Conservation (phyloP, 257 asterid genomes). For the Asclepias syriaca region DNA sequence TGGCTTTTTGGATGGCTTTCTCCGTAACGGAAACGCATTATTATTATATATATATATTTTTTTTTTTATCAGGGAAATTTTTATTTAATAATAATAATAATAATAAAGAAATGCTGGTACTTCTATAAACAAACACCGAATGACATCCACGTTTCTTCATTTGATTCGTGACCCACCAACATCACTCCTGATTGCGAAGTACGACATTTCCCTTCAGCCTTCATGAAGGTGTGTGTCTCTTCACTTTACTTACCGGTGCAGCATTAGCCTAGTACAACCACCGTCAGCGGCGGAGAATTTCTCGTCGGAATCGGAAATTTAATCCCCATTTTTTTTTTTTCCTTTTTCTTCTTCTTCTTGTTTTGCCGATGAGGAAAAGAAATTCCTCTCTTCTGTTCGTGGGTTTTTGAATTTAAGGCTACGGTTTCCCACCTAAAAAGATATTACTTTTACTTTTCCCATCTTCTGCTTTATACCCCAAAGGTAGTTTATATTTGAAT, state of each 20-base stretch:
- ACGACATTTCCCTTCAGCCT: not conserved
- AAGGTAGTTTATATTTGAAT: not conserved
- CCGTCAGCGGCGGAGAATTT: not conserved
- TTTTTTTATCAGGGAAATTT: too few relatives aligned
- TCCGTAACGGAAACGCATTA: not conserved
- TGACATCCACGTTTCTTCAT: not conserved
- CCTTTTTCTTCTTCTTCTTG: not conserved
- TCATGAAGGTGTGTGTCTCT: not conserved
- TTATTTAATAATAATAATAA: not conserved
- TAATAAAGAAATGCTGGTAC: not conserved
- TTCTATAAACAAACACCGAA: not conserved
- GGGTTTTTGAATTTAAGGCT: not conserved
- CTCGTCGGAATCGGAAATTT: not conserved
- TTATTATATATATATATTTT: not conserved
- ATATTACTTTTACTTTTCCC: not conserved
- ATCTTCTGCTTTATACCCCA: not conserved
- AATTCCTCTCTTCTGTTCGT: not conserved
- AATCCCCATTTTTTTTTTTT: not conserved
- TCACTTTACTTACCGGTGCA: constrained; percentile 1
- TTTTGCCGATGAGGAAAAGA: not conserved
- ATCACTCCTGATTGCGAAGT: not conserved
- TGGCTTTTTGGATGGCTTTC: not conserved
- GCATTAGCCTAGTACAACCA: constrained; percentile 2
- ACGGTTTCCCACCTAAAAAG: not conserved
- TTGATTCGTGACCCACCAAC: not conserved